Percentiles rank a stretch among this genome's conserved stretches.
Conservation (phyloP, 352 stramenopile genomes). For the Globisporangium lucens region DNA sequence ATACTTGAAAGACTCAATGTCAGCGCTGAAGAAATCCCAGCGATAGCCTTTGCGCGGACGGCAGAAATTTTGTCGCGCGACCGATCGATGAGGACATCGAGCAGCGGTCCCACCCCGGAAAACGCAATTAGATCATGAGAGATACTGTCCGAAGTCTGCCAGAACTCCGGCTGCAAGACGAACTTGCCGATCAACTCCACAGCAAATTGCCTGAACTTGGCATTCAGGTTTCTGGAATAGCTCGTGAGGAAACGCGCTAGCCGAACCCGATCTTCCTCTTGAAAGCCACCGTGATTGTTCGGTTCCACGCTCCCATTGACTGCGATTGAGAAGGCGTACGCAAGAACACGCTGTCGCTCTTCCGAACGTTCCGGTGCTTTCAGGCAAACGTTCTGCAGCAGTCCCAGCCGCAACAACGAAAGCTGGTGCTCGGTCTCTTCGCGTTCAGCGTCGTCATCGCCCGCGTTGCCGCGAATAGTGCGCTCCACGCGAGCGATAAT, state of each 20-base stretch:
- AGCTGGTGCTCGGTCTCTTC: slow-evolving; percentile 32
- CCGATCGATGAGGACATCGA: slow-evolving; percentile 71
- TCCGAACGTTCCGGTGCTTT: slow-evolving; percentile 67
- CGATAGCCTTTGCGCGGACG: slow-evolving; percentile 80
- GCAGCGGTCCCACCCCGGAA: slow-evolving; percentile 47
- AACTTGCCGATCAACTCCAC: slow-evolving; percentile 73
- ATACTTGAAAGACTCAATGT: slow-evolving; percentile 48
- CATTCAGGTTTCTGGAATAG: slow-evolving; percentile 69
- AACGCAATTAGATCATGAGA: slow-evolving; percentile 40
- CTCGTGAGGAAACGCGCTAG: slow-evolving; percentile 68
- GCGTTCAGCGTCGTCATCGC: slow-evolving; percentile 26
- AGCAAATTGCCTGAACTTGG: slow-evolving; percentile 79
- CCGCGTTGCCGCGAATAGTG: slow-evolving; percentile 11
- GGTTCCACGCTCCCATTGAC: slow-evolving; percentile 22
- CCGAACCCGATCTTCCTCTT: slow-evolving; percentile 53
- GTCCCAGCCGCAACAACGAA: slow-evolving; percentile 46
- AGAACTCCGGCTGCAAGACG: slow-evolving; percentile 55
- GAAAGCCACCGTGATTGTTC: slow-evolving; percentile 22
- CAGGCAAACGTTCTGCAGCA: slow-evolving; percentile 80
- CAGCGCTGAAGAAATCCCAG: slow-evolving; percentile 61
- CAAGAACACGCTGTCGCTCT: slow-evolving; percentile 63
- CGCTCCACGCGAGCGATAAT: slow-evolving; percentile 41
- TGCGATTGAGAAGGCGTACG: slow-evolving; percentile 44
- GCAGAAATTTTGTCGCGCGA: slow-evolving; percentile 76
- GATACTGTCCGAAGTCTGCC: slow-evolving; percentile 30